Base-by-base conservation (phyloP, 805 yeast species). In the Kazachstania psychrophila region DNA sequence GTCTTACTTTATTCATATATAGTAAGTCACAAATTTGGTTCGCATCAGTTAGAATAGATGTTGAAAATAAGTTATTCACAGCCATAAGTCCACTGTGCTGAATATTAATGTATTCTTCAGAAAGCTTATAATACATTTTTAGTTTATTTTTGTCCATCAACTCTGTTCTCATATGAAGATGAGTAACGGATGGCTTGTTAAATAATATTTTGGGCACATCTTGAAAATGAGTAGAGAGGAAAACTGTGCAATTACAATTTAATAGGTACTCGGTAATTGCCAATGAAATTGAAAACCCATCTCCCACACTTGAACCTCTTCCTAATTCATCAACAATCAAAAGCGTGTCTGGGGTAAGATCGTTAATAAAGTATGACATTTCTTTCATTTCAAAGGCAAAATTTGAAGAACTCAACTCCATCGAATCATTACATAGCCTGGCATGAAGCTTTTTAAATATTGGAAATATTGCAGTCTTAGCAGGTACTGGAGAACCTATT, bases 311-410 rank as follows among this genome's bases (percentile, higher is more conserved):
- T 2, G 75, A 54, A 23, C 77, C 77, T 30, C 79, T 56, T 1
- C 79, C 79, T 20, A 75, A 49, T 39, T 75, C 80, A 47, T 76
- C 81, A 23, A 75, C 52, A 2, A 75, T 57, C 0, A 75, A 50
- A 16, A 75, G 52, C 4, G 61, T 52, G 0, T 49, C 35, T 3
- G 49, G 41, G 23, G 54, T 47, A 1, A 61, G 47, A 23, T 61
- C 61, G 27, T 63, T 59, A n/a, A 68, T 47, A 24, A 70, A 65
- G 37, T 64, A 65, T 1, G 67, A 64, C 54, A 70, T 65, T 33
- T 69, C 74, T 13, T 54, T 58, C 75, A 70, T 69, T 40, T 72
- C 75, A 20, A 56, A 48, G 5, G 69, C 58, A 47, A 71, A 72
- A 5, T 65, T 61, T 0, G 75, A 70, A 6, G 64, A 52, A 17